Evolutionary conservation across 257 asterid species (phyloP).

Genomic region (Rauvolfia tetraphylla): DNA sequence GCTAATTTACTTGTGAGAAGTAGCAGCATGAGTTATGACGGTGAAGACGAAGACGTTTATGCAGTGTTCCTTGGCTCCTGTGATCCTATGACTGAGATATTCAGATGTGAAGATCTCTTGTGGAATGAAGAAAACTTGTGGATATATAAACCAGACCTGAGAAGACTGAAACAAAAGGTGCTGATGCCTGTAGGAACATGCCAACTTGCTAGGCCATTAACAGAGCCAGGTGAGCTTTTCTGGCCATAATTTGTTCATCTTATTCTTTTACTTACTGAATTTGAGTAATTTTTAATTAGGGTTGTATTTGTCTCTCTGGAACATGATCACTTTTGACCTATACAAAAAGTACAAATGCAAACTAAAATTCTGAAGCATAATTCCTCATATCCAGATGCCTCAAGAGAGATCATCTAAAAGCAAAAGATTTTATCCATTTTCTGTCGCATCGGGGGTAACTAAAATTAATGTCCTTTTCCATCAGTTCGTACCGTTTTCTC

Average conservation of each 20-base stretch:
- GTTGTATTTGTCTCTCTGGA: no score
- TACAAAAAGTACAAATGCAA: no score
- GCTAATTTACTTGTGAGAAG: constrained; percentile 36
- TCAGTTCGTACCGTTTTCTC: neutral
- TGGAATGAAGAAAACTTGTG: constrained; percentile 34
- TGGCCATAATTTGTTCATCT: neutral
- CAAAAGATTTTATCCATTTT: neutral
- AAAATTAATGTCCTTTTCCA: neutral
- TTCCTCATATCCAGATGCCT: no score
- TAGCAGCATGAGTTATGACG: constrained; percentile 5
- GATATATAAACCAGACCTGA: constrained; percentile 44
- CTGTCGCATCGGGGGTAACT: neutral
- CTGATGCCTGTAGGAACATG: constrained; percentile 40
- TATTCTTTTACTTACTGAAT: neutral
- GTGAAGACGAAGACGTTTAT: neutral
- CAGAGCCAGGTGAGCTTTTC: constrained; percentile 26
- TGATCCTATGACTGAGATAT: constrained; percentile 38
- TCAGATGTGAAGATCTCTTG: constrained; percentile 45
- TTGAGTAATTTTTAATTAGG: no score
- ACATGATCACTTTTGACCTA: no score
- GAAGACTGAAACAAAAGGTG: constrained; percentile 28
- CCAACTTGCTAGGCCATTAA: constrained; percentile 30
- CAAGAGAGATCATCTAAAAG: neutral
- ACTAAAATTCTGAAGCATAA: no score
- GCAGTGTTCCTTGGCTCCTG: constrained; percentile 36